A percentile compares a stretch with the other conserved stretches of the same genome.
Evolutionary conservation across 129 eudicot genomes (phyloP).

Genomic region (Lonicera japonica): DNA sequence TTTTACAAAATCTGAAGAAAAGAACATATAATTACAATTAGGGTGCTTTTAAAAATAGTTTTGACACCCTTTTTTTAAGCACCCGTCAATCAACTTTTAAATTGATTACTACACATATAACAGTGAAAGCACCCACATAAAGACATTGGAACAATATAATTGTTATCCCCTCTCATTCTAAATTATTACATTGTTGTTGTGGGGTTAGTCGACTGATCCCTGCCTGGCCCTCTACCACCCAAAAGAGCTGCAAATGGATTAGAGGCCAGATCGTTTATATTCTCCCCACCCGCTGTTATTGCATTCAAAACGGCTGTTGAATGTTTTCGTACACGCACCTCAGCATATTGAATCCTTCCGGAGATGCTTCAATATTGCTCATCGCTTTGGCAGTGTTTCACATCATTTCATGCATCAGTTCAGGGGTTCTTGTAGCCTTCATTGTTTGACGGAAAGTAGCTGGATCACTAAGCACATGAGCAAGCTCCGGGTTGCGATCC

Average conservation of each 20-base stretch:
- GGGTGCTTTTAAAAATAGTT: too few relatives aligned
- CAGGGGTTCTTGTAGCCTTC: constrained; percentile 87
- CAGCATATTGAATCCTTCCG: constrained; percentile 96
- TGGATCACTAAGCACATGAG: constrained; percentile 84
- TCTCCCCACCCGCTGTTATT: constrained; percentile 57
- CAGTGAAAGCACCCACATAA: too few relatives aligned
- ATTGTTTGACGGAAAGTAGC: constrained; percentile 71
- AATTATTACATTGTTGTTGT: too few relatives aligned
- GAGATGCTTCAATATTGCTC: constrained; percentile 90
- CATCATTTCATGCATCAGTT: constrained; percentile 90
- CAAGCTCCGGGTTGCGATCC: constrained; percentile 94
- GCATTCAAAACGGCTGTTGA: constrained; percentile 82
- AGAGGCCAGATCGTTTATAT: constrained; percentile 43
- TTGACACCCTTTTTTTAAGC: too few relatives aligned
- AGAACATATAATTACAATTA: too few relatives aligned
- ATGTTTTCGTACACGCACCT: constrained; percentile 93
- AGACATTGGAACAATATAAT: too few relatives aligned
- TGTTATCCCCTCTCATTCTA: too few relatives aligned
- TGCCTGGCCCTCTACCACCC: constrained; percentile 44
- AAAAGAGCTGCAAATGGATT: constrained; percentile 89
- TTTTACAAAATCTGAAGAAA: too few relatives aligned
- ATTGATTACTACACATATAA: too few relatives aligned
- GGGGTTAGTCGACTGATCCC: constrained; percentile 45
- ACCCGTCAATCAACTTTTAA: too few relatives aligned
- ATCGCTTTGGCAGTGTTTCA: constrained; percentile 91